phyloP scores from a whole-genome alignment of 345 rosid species.

The Eutrema japonicum region DNA sequence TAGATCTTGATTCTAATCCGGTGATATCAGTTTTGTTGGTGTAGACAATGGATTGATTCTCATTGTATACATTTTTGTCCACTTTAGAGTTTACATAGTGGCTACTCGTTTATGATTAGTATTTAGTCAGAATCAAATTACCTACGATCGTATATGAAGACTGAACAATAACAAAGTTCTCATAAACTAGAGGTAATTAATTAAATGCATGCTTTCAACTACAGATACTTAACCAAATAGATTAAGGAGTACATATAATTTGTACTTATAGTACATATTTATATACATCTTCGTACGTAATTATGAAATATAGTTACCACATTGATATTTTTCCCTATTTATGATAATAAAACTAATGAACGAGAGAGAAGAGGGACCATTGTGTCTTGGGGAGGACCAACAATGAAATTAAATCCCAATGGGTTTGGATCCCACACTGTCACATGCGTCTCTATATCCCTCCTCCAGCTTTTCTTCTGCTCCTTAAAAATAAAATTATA shows the following conservation, averaged over 20 bases:
- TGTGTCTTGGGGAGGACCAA: constrained; percentile 59
- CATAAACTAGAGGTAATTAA: neutral
- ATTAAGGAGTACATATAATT: constrained; percentile 25
- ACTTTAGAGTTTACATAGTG: constrained; percentile 8
- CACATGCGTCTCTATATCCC: constrained; percentile 43
- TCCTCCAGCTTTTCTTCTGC: constrained; percentile 36
- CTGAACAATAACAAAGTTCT: neutral
- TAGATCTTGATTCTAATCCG: neutral
- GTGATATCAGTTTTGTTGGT: neutral
- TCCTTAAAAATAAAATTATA: constrained; percentile 29
- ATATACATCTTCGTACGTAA: constrained; percentile 38
- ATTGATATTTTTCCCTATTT: constrained; percentile 27
- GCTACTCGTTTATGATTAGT: constrained; percentile 10
- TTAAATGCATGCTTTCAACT: constrained; percentile 2
- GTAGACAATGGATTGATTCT: neutral
- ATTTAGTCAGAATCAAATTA: neutral
- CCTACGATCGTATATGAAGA: constrained; percentile 2
- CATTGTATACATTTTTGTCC: neutral
- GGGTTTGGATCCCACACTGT: constrained; percentile 66
- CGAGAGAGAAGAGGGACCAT: constrained; percentile 55
- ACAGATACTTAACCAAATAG: constrained; percentile 13
- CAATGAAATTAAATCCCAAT: constrained; percentile 51
- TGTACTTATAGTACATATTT: constrained; percentile 41
- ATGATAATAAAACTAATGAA: constrained; percentile 11
- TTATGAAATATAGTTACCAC: constrained; percentile 29